Percentiles rank a stretch among this genome's conserved stretches.
Evolutionary conservation across 768 basidiomycete genomes (phyloP).

Genomic region (Leccinum truebloodii): DNA sequence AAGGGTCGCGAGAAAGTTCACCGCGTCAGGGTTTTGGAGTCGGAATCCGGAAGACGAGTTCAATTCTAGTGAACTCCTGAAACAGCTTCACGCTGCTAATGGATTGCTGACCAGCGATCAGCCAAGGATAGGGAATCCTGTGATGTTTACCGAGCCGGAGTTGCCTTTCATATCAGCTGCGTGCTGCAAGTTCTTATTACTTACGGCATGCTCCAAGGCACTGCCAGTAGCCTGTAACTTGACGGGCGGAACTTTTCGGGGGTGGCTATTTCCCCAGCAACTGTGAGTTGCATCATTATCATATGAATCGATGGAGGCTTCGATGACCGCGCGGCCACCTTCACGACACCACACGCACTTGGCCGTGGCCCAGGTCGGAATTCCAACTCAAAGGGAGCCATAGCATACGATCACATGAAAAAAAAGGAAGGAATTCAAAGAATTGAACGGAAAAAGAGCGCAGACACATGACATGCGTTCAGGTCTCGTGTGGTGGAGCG

Average conservation of each 20-base stretch:
- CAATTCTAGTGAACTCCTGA: background rate
- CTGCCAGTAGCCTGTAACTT: background rate
- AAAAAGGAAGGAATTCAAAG: background rate
- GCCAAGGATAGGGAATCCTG: background rate
- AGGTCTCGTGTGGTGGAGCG: conserved; percentile 5
- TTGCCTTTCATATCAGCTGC: background rate
- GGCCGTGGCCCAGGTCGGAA: conserved; percentile 6
- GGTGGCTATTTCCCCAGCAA: conserved; percentile 11
- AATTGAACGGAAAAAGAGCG: conserved; percentile 1
- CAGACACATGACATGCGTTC: background rate
- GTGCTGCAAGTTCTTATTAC: background rate
- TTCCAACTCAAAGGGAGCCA: conserved; percentile 3
- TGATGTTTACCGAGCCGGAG: conserved; percentile 4
- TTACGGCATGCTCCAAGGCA: conserved; percentile 17
- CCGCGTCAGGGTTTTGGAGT: background rate
- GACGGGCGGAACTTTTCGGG: conserved; percentile 10
- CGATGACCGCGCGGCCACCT: background rate
- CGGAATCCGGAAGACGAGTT: conserved; percentile 8
- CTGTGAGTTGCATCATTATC: background rate
- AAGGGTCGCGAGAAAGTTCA: conserved; percentile 4
- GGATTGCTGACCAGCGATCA: background rate
- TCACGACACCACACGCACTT: background rate
- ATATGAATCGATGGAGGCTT: background rate
- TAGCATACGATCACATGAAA: conserved; percentile 11
- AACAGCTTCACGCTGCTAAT: background rate